Conservation (phyloP, 495 filamentous ascomycete species). For the Penicillium argentinense region DNA sequence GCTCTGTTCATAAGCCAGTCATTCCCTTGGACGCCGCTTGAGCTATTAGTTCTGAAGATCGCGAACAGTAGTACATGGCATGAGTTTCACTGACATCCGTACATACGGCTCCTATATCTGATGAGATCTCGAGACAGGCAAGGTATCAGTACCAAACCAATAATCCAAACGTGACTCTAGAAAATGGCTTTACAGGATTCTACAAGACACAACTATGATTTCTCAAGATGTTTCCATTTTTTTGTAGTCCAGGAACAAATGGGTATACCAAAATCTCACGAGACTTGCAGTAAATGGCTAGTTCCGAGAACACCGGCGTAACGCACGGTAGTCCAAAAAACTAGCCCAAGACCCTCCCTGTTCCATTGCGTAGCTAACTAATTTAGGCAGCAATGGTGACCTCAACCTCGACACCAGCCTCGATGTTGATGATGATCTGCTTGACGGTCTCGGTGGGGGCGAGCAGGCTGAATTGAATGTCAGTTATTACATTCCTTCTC, state of each 20-base stretch:
- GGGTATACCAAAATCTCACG: conserved; percentile 29
- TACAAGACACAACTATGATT: conserved; percentile 2
- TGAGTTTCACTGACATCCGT: too few relatives aligned
- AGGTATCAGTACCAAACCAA: too few relatives aligned
- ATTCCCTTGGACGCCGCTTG: too few relatives aligned
- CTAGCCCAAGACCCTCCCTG: conserved; percentile 24
- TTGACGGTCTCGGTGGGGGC: conserved; percentile 99
- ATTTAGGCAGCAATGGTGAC: conserved; percentile 97
- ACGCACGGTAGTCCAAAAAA: conserved; percentile 6
- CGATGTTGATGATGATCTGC: conserved; percentile 99
- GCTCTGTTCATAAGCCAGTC: too few relatives aligned
- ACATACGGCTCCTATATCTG: too few relatives aligned
- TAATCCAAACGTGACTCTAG: too few relatives aligned
- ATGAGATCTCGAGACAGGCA: too few relatives aligned
- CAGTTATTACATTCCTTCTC: too few relatives aligned
- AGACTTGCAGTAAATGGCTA: conserved; percentile 19
- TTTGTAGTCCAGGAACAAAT: conserved; percentile 38
- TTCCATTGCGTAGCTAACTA: conserved; percentile 15
- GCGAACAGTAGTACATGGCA: too few relatives aligned
- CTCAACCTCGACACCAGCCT: conserved; percentile 99
- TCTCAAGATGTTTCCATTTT: conserved; percentile 38
- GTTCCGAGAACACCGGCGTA: conserved; percentile 4
- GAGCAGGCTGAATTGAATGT: conserved; percentile 62
- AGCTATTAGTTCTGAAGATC: too few relatives aligned
- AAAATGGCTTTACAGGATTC: too few relatives aligned